Conservation (phyloP, 352 stramenopile species). For the Phytophthora sp. region DNA sequence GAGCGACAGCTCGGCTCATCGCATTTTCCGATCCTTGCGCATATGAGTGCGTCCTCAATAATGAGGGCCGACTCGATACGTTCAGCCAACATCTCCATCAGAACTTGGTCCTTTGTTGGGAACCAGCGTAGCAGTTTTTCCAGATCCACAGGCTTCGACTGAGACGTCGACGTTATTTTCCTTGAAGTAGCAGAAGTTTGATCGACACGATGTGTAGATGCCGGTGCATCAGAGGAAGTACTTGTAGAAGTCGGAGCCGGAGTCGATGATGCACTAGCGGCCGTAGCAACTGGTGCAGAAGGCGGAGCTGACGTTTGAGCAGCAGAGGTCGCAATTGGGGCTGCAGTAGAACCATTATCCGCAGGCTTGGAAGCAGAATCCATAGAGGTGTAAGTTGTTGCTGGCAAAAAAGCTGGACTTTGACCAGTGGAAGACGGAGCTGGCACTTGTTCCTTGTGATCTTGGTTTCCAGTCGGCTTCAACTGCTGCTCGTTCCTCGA, state of each 20-base stretch:
- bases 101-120: slow-evolving; percentile 27
- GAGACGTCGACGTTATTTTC: background rate
- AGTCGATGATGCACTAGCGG: background rate
- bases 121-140: slow-evolving; percentile 41
- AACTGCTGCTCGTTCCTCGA: background rate
- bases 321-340: background rate
- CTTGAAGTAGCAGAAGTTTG: background rate
- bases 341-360: background rate
- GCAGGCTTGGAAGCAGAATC: background rate
- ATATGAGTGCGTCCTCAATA: slow-evolving; percentile 52
- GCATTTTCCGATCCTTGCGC: slow-evolving; percentile 39
- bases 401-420: background rate
- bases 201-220: no score
- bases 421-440: background rate
- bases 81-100: slow-evolving; percentile 30
- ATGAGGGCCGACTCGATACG: slow-evolving; percentile 36
- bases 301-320: background rate
- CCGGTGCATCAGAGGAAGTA: no score
- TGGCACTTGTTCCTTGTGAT: background rate
- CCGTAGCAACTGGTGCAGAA: background rate
- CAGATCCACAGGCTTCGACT: slow-evolving; percentile 23
- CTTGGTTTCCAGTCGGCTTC: background rate
- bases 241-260: no score
- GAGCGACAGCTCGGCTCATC: slow-evolving; percentile 29
- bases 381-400: background rate